These are phyloP conservation scores for Lichtheimia hyalospora DNA, from an alignment of 371 early-diverging fungal species.

Conservation along the genomic window DNA sequence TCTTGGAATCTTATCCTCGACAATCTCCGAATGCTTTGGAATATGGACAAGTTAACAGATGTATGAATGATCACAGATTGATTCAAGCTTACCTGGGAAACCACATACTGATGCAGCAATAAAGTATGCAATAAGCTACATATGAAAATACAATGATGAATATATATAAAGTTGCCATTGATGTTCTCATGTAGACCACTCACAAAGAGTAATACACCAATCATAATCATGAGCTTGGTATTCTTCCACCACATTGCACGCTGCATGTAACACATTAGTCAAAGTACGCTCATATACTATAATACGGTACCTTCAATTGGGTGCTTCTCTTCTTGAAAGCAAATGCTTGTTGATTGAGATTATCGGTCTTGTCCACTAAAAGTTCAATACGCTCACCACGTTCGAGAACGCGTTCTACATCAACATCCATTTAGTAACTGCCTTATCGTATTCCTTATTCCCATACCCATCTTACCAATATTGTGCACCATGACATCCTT, in stretches of 20 bases:
- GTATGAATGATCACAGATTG: not conserved
- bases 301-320: conserved; percentile 62
- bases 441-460: not conserved
- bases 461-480: conserved; percentile 55
- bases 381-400: conserved; percentile 90
- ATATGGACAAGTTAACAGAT: no score
- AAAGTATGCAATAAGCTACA: conserved; percentile 65
- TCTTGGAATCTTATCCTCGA: conserved; percentile 9
- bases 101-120: conserved; percentile 77
- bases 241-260: conserved; percentile 95
- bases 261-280: conserved; percentile 17
- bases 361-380: conserved; percentile 92
- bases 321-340: conserved; percentile 90
- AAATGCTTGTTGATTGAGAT: conserved; percentile 84
- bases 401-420: conserved; percentile 81
- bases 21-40: conserved; percentile 26
- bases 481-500: conserved; percentile 95
- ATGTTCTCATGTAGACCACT: conserved; percentile 26
- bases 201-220: conserved; percentile 67
- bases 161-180: not conserved
- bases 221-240: conserved; percentile 73
- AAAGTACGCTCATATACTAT: not conserved
- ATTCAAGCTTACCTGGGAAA: conserved; percentile 59
- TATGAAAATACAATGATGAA: not conserved
- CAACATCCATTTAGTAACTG: not conserved